Percentiles rank a stretch among this genome's conserved stretches.
Evolutionary conservation across 2,329 filamentous ascomycete species (phyloP).

Genomic region (Talaromyces sp.): DNA sequence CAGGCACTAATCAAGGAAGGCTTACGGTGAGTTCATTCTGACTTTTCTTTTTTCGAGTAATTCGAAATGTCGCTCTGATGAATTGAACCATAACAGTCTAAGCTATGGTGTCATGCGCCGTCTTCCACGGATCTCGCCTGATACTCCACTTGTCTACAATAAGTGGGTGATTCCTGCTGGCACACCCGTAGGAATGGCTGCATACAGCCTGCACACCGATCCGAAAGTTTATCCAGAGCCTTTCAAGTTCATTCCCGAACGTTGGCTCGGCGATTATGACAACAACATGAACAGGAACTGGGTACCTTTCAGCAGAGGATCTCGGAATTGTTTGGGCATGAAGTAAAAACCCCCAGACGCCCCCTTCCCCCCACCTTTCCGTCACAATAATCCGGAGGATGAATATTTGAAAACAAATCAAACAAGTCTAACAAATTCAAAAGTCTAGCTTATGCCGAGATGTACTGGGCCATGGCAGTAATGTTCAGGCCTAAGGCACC

Average conservation of each 20-base stretch:
- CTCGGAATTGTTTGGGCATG: background rate
- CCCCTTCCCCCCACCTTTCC: too few relatives aligned
- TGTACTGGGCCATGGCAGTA: background rate
- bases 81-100: background rate
- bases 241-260: slow-evolving; percentile 46
- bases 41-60: background rate
- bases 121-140: background rate
- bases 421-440: too few relatives aligned
- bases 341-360: background rate
- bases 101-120: background rate
- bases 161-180: background rate
- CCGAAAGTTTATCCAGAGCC: slow-evolving; percentile 45
- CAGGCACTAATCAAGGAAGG: background rate
- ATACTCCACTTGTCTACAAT: background rate
- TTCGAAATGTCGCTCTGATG: background rate
- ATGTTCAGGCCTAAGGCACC: background rate
- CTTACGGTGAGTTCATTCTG: background rate
- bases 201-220: slow-evolving; percentile 48
- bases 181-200: too few relatives aligned
- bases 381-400: too few relatives aligned
- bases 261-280: slow-evolving; percentile 48
- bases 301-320: background rate
- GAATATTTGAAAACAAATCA: too few relatives aligned
- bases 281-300: background rate
- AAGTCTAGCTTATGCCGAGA: background rate